These are phyloP conservation scores for Ophiosphaerella narmari DNA, from an alignment of 2,329 filamentous ascomycete genomes.

Conservation along the genomic window DNA sequence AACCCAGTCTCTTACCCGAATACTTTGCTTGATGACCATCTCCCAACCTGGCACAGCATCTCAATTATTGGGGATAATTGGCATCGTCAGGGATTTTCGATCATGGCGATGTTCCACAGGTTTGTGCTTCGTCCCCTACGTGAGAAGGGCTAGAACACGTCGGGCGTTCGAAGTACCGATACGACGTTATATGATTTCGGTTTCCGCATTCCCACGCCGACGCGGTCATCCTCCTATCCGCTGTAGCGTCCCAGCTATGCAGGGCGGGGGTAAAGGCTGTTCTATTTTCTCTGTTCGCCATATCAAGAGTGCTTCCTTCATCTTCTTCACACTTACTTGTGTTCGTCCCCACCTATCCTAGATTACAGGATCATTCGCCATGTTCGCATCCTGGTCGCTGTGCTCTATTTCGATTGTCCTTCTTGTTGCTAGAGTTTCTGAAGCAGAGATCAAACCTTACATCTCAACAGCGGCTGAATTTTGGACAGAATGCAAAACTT, in stretches of 20 bases:
- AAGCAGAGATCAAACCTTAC: constrained; percentile 14
- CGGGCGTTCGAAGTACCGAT: background rate
- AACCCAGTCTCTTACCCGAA: no score
- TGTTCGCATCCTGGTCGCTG: constrained; percentile 5
- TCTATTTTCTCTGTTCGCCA: background rate
- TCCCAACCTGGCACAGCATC: no score
- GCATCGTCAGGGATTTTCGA: background rate
- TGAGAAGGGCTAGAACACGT: background rate
- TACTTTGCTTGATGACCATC: no score
- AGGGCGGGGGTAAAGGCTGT: background rate
- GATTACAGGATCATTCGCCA: background rate
- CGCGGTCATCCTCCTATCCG: constrained; percentile 1
- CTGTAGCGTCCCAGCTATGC: background rate
- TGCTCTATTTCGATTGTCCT: constrained; percentile 1
- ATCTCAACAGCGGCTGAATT: constrained; percentile 28
- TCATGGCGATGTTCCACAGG: background rate
- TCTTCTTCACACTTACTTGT: constrained; percentile 3
- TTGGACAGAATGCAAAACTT: constrained; percentile 39
- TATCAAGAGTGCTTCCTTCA: background rate
- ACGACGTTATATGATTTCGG: constrained; percentile 2
- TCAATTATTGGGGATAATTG: background rate
- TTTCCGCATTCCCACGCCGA: background rate
- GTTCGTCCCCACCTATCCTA: background rate
- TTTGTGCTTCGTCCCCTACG: background rate
- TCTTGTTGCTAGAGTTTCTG: background rate